phyloP scores from a whole-genome alignment of 2,329 filamentous ascomycete genomes.

The Didymella lethalis region DNA sequence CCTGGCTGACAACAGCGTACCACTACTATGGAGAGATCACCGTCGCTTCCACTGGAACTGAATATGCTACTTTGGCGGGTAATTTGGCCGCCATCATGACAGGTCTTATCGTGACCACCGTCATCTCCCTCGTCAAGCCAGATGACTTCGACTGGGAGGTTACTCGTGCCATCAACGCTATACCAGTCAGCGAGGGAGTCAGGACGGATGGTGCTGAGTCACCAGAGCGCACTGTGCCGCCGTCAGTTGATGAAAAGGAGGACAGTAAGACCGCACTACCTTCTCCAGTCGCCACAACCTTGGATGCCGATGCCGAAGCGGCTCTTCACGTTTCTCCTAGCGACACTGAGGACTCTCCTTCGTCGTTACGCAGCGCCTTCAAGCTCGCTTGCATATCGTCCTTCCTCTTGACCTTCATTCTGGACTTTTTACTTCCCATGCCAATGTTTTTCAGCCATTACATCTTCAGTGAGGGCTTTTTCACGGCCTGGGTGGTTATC shows the following conservation, averaged over 20 bases:
- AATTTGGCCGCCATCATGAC: slow-evolving; percentile 48
- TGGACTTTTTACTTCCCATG: slow-evolving; percentile 54
- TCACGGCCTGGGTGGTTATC: slow-evolving; percentile 53
- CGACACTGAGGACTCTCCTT: slow-evolving; percentile 40
- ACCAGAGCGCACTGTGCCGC: slow-evolving; percentile 9
- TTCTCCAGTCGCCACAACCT: not conserved
- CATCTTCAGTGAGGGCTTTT: slow-evolving; percentile 53
- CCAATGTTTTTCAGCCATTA: slow-evolving; percentile 55
- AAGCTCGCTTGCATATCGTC: slow-evolving; percentile 50
- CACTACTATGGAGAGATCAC: slow-evolving; percentile 50
- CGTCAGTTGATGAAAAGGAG: slow-evolving; percentile 12
- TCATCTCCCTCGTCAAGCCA: slow-evolving; percentile 48
- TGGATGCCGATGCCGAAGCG: slow-evolving; percentile 1
- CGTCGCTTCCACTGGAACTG: slow-evolving; percentile 50
- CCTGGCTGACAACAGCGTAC: slow-evolving; percentile 50
- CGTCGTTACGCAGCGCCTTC: slow-evolving; percentile 45
- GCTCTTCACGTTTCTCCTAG: slow-evolving; percentile 14
- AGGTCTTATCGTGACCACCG: slow-evolving; percentile 44
- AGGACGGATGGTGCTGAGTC: slow-evolving; percentile 11
- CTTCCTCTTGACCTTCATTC: slow-evolving; percentile 50
- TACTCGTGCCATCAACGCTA: slow-evolving; percentile 50
- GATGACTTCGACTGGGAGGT: slow-evolving; percentile 52
- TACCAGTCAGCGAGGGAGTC: slow-evolving; percentile 26
- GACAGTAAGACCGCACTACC: slow-evolving; percentile 2
- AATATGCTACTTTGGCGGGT: slow-evolving; percentile 52